A percentile compares a stretch with the other conserved stretches of the same genome.
Conservation (phyloP, 2,329 filamentous ascomycete genomes). For the Endocalyx cinctus region DNA sequence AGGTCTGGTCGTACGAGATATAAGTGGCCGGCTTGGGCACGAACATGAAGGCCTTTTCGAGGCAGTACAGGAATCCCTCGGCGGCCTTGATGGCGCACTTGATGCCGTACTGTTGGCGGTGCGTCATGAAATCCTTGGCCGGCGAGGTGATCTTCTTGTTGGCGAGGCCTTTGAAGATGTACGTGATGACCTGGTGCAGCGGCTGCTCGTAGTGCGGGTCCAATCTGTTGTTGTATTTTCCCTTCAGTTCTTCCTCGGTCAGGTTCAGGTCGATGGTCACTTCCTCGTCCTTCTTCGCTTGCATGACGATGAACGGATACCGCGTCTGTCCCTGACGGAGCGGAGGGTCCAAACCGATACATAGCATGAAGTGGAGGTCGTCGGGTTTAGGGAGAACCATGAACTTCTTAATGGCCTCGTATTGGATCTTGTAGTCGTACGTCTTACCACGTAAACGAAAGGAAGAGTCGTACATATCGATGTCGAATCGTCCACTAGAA, state of each 20-base stretch:
- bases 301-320: slow-evolving; percentile 98
- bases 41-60: slow-evolving; percentile 99
- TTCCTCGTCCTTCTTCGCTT: slow-evolving; percentile 96
- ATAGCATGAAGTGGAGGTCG: slow-evolving; percentile 91
- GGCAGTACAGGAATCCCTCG: slow-evolving; percentile 92
- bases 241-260: slow-evolving; percentile 79
- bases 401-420: slow-evolving; percentile 96
- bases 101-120: slow-evolving; percentile 90
- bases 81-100: slow-evolving; percentile 99
- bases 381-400: slow-evolving; percentile 99
- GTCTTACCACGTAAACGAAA: slow-evolving; percentile 98
- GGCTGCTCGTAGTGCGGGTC: slow-evolving; percentile 89
- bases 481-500: slow-evolving; percentile 91
- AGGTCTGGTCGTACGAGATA: slow-evolving; percentile 89
- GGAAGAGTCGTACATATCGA: slow-evolving; percentile 98
- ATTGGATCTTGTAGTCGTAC: slow-evolving; percentile 99
- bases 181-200: slow-evolving; percentile 86
- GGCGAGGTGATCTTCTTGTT: slow-evolving; percentile 94
- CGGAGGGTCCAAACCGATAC: slow-evolving; percentile 89
- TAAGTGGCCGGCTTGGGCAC: slow-evolving; percentile 98
- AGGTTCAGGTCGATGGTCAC: slow-evolving; percentile 96
- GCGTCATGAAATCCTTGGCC: slow-evolving; percentile 89
- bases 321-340: slow-evolving; percentile 94
- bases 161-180: slow-evolving; percentile 90
- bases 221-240: slow-evolving; percentile 84